Percentiles rank a stretch among this genome's conserved stretches.
Conservation (phyloP, 306 rosid species). For the Pterocarpus santalinus region DNA sequence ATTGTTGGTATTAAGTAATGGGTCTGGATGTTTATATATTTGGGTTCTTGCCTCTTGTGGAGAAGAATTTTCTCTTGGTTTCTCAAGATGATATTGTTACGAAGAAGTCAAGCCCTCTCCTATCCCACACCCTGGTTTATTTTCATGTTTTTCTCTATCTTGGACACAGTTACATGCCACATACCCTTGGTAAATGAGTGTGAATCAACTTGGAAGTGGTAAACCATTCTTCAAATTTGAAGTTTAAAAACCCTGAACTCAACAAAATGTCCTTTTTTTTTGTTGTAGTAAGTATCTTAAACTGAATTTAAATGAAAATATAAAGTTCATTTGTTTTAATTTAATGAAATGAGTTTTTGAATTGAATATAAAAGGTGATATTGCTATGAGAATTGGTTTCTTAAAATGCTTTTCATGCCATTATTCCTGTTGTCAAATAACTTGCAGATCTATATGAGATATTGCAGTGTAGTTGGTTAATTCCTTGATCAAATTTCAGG, state of each 20-base stretch:
- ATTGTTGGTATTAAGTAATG: conserved; percentile 16
- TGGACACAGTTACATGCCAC: neutral
- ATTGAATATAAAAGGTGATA: conserved; percentile 21
- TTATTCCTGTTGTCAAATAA: conserved; percentile 19
- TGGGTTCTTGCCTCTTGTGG: neutral
- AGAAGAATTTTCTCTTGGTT: neutral
- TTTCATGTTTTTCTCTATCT: neutral
- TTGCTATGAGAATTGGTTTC: conserved; percentile 25
- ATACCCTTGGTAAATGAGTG: conserved; percentile 25
- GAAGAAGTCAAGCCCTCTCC: conserved; percentile 13
- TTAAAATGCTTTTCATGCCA: conserved; percentile 22
- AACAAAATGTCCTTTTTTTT: conserved; percentile 5
- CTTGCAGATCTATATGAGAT: conserved; percentile 36
- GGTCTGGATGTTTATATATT: conserved; percentile 3
- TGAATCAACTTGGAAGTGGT: conserved; percentile 32
- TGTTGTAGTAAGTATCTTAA: neutral
- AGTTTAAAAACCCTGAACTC: neutral
- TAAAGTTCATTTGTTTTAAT: conserved; percentile 7
- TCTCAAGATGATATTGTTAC: conserved; percentile 18
- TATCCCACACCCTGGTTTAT: neutral
- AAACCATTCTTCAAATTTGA: conserved; percentile 26
- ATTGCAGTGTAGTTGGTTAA: conserved; percentile 35
- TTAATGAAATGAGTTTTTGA: conserved; percentile 25
- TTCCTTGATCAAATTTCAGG: conserved; percentile 66
- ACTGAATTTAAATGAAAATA: conserved; percentile 29